phyloP scores from a whole-genome alignment of 306 rosid species.

The Purshia tridentata region DNA sequence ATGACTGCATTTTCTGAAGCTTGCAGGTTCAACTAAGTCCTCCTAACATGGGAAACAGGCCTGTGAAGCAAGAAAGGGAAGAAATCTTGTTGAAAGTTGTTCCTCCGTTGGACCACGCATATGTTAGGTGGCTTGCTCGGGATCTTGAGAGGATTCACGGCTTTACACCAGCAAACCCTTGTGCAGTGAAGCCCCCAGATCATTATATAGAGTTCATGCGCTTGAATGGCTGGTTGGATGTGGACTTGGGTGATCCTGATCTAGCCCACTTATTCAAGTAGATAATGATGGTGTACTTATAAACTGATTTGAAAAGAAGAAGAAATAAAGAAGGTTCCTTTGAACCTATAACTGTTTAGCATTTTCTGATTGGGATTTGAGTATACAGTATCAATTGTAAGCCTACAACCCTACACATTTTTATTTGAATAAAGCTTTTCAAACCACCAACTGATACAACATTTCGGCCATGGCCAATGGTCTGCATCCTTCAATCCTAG shows the following conservation, averaged over 20 bases:
- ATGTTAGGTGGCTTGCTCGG: conserved; percentile 52
- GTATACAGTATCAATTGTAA: background rate
- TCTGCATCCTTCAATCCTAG: too few species aligned
- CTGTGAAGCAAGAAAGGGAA: conserved; percentile 50
- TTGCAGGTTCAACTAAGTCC: background rate
- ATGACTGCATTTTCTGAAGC: conserved; percentile 15
- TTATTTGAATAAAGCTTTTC: background rate
- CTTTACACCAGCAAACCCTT: conserved; percentile 45
- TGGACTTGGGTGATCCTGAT: conserved; percentile 63
- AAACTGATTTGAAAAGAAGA: background rate
- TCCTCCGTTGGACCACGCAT: conserved; percentile 69
- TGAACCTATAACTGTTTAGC: background rate
- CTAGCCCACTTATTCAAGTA: conserved; percentile 63
- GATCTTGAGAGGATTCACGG: conserved; percentile 60
- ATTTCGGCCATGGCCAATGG: too few species aligned
- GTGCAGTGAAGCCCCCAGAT: conserved; percentile 63
- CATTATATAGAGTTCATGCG: conserved; percentile 70
- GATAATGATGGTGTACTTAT: conserved; percentile 9
- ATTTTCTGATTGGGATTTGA: background rate
- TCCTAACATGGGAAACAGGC: conserved; percentile 63
- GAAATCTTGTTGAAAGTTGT: conserved; percentile 47
- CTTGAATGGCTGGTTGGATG: conserved; percentile 70
- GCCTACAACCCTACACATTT: background rate
- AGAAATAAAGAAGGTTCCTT: background rate
- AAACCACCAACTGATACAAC: background rate